Evolutionary conservation across 73 alveolate genomes (phyloP).

Genomic region (Uronychia binucleata): DNA sequence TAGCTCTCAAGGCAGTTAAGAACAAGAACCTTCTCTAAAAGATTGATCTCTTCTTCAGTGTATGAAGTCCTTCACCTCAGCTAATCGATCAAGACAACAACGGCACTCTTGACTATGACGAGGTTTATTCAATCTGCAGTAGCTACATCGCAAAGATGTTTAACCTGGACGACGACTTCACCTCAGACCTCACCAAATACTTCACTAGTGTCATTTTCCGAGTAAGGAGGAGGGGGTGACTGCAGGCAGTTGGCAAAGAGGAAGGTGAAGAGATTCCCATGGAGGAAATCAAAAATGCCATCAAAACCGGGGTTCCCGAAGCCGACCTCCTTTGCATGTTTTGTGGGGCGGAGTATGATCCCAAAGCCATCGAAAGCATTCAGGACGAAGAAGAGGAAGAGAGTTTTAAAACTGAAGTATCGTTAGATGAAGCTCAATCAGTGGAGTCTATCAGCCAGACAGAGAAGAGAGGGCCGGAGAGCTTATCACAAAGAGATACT

Average conservation of each 20-base stretch:
- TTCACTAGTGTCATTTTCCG: constrained; percentile 6
- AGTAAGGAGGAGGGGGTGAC: background rate
- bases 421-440: background rate
- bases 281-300: constrained; percentile 10
- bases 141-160: background rate
- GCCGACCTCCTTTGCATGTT: constrained; percentile 13
- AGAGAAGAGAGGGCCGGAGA: too few relatives aligned
- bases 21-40: constrained; percentile 5
- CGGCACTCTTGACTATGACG: constrained; percentile 11
- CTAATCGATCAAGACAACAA: constrained; percentile 1
- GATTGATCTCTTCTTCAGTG: background rate
- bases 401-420: background rate
- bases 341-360: constrained; percentile 13
- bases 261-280: background rate
- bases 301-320: background rate
- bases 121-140: background rate
- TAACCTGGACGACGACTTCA: background rate
- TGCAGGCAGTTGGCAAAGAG: constrained; percentile 1
- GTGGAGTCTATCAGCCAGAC: too few relatives aligned
- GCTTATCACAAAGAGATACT: too few relatives aligned
- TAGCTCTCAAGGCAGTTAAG: constrained; percentile 12
- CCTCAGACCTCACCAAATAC: background rate
- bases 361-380: background rate
- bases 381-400: background rate
- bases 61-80: background rate